Evolutionary conservation across 768 basidiomycete genomes (phyloP), one percentile per base, ranked within the genome.

Genomic region (Nidula microcarpa): DNA sequence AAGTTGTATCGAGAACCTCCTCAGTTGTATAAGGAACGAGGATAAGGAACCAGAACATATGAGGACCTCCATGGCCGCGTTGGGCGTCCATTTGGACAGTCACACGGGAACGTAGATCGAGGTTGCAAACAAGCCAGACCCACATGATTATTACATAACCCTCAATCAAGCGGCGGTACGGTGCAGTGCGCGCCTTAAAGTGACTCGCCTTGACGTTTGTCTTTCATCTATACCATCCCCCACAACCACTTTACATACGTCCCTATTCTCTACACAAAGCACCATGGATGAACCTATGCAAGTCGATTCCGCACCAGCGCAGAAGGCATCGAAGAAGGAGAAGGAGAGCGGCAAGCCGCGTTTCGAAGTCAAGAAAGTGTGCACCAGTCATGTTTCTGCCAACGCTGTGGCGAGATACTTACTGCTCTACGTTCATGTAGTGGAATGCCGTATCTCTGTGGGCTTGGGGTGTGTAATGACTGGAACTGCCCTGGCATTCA

Each of bases 381-480:
- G 70, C 59, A 49, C 53, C 33, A 30, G 32, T 34, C 30, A 36
- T 18, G 8, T 49, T 37, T n/a, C 49, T n/a, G 23, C 23, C 23
- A 30, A 30, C 23, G 23, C 23, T 3, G 36, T 47, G 39, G 43
- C 6, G 17, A 32, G 33, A 49, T 52, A 47, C 56, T 53, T n/a
- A 54, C 37, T 39, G n/a, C 50, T 52, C 47, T 47, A 13, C 47
- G 49, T 50, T 16, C 17, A 46, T 52, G 8, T 57, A 99, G 97
- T 99, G 97, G 97, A 98, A 98, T 64, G 97, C 97, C 10, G 97
- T 98, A 50, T 82, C 97, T 1, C 78, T 99, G 0, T 99, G 97
- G 97, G 94, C 97, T 16, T 98, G 97, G 96, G 95, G 94, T 95
- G 57, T 53, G 80, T 57, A 8, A 9, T 18, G 52, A 51, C 36